Evolutionary conservation across 2,329 filamentous ascomycete species (phyloP).

Genomic region (Fusarium lateritium): DNA sequence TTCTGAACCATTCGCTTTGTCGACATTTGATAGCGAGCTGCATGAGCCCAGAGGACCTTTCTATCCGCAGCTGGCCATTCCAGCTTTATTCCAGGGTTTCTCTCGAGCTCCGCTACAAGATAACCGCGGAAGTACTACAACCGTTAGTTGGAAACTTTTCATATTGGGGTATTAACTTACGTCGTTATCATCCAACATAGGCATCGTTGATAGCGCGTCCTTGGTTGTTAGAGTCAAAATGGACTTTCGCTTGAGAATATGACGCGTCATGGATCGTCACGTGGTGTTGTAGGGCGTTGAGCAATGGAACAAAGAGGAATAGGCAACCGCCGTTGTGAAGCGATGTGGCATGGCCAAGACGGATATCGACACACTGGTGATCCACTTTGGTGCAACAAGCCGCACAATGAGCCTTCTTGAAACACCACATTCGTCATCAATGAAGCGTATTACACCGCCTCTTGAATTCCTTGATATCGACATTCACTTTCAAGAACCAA

Average conservation of each 20-base stretch:
- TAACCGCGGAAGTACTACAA: not conserved
- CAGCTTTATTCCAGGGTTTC: not conserved
- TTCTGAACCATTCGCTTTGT: not conserved
- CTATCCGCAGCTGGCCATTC: not conserved
- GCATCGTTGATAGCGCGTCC: not conserved
- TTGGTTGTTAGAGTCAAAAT: too few species aligned
- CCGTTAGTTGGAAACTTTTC: too few species aligned
- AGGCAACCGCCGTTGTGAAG: too few species aligned
- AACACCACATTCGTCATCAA: too few species aligned
- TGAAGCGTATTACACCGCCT: too few species aligned
- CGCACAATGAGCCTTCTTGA: too few species aligned
- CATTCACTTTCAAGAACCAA: too few species aligned
- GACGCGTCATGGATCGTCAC: too few species aligned
- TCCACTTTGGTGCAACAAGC: not conserved
- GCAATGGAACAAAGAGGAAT: not conserved
- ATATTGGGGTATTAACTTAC: not conserved
- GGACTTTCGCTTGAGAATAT: too few species aligned
- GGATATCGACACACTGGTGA: not conserved
- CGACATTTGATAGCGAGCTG: not conserved
- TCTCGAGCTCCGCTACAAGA: not conserved
- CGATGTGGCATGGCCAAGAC: not conserved
- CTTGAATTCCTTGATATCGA: too few species aligned
- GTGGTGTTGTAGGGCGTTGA: too few species aligned
- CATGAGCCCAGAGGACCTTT: not conserved
- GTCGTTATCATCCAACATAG: not conserved